A percentile compares a stretch with the other conserved stretches of the same genome.
phyloP scores from a whole-genome alignment of 2,329 filamentous ascomycete genomes.

The Exophiala calicioides region DNA sequence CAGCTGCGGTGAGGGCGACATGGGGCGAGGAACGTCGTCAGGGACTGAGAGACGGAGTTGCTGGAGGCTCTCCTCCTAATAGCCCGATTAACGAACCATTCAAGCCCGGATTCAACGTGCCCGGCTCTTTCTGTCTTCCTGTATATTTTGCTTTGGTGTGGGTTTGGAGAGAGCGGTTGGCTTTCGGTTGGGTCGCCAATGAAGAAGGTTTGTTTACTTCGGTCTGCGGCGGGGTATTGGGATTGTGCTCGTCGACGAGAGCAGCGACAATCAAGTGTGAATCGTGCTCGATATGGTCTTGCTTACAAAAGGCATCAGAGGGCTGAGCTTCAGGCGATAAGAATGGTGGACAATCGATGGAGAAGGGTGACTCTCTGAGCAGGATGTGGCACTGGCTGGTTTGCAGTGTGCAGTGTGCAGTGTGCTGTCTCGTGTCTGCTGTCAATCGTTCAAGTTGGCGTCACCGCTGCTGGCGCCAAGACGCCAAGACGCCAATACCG shows the following conservation, averaged over 20 bases:
- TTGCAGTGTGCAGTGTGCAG: background rate
- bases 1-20: slow-evolving; percentile 46
- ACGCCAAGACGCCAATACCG: too few relatives aligned
- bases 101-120: slow-evolving; percentile 3
- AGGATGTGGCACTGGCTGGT: background rate
- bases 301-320: background rate
- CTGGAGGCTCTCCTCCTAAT: slow-evolving; percentile 29
- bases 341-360: background rate
- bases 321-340: background rate
- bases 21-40: slow-evolving; percentile 24
- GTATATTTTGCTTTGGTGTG: too few relatives aligned
- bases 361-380: too few relatives aligned
- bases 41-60: slow-evolving; percentile 6
- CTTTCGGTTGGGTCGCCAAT: background rate
- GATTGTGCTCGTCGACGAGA: background rate
- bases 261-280: background rate
- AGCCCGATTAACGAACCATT: slow-evolving; percentile 21
- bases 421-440: background rate
- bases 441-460: background rate
- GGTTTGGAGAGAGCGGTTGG: too few relatives aligned
- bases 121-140: background rate
- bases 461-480: too few relatives aligned
- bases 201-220: slow-evolving; percentile 18
- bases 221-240: slow-evolving; percentile 9
- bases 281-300: background rate